Evolutionary conservation across 2,329 filamentous ascomycete species (phyloP).

Genomic region (Hortaea werneckii): DNA sequence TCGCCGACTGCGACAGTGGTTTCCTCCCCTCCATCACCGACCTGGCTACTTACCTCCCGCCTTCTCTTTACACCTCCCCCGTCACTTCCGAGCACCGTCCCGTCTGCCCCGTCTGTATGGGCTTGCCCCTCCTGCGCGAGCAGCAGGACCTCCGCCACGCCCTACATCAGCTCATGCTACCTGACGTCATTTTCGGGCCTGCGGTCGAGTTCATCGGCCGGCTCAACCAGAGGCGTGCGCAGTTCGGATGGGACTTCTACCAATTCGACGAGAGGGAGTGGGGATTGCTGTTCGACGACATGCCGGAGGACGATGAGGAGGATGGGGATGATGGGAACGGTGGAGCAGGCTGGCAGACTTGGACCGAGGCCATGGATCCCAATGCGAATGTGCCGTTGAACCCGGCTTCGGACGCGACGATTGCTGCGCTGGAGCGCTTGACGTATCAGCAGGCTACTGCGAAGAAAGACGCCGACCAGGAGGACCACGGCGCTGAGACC

Average conservation of each 20-base stretch:
- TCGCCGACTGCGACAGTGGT: constrained; percentile 11
- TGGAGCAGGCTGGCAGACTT: constrained; percentile 12
- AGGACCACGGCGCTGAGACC: constrained; percentile 2
- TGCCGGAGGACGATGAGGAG: constrained; percentile 7
- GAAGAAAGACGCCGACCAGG: not conserved
- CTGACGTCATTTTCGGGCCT: constrained; percentile 4
- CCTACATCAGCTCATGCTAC: constrained; percentile 2
- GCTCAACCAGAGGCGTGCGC: constrained; percentile 9
- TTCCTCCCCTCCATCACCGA: constrained; percentile 8
- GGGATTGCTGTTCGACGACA: constrained; percentile 17
- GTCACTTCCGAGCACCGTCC: constrained; percentile 8
- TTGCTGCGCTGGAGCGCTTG: constrained; percentile 12
- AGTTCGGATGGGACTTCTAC: constrained; percentile 6
- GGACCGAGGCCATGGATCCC: constrained; percentile 17
- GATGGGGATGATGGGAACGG: constrained; percentile 2
- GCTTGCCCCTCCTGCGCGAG: constrained; percentile 10
- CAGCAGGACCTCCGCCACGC: constrained; percentile 14
- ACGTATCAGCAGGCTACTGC: constrained; percentile 3
- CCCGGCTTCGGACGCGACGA: constrained; percentile 10
- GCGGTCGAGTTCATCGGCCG: constrained; percentile 5
- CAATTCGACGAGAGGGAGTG: constrained; percentile 22
- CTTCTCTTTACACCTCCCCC: constrained; percentile 12
- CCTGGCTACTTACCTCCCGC: not conserved
- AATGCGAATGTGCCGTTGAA: constrained; percentile 6
- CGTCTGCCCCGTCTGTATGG: constrained; percentile 20